Base-by-base conservation (phyloP, 2,329 filamentous ascomycete genomes). In the Monosporascus sp. region DNA sequence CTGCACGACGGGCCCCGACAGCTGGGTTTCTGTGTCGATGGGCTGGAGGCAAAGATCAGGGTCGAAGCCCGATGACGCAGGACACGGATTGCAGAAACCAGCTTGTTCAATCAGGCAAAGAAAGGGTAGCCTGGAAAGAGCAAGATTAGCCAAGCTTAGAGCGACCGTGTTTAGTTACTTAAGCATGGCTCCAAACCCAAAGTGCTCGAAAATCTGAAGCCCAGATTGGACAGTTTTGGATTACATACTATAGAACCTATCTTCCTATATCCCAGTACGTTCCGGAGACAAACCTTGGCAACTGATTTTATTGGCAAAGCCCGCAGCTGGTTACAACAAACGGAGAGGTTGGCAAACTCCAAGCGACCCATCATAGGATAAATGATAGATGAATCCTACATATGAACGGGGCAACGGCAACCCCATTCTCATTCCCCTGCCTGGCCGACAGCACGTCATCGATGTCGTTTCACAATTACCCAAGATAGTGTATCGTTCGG, bases 1-100 rank as follows among this genome's bases (percentile, higher is more conserved):
- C 77, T 97, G 51, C 81, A 80, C 53, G 87, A 93, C 63, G 88
- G 90, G 14, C 92, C 90, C 9, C 84, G 89, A 63, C 85, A 89
- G 68, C 77, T 96, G 59, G 91, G 91, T 1, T 93, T 91, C 63
- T 91, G 87, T 70, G 84, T 97, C 54, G 91, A 95, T 65, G 85
- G 86, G 0, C 68, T 75, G 56, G 85, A 89, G 64, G 89, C 83
- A 9, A 82, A 72, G 58, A 79, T 97, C 37, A 78, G 91, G 40
- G 81, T 96, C 35, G 88, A 92, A 65, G 54, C 74, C 49, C 70
- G 68, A 51, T 72, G 57, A 61, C 26, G 49, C 8, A 44, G 26
- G n/a, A 17, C 17, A 41, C 8, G 40, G 37, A 45, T 24, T 35
- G 31, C 24, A 20, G 3, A 11, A 28, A 31, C 37, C 38, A 31